These are phyloP conservation scores for Astrephomene gubernaculifera DNA, from an alignment of 139 green algal species.

Conservation along the genomic window DNA sequence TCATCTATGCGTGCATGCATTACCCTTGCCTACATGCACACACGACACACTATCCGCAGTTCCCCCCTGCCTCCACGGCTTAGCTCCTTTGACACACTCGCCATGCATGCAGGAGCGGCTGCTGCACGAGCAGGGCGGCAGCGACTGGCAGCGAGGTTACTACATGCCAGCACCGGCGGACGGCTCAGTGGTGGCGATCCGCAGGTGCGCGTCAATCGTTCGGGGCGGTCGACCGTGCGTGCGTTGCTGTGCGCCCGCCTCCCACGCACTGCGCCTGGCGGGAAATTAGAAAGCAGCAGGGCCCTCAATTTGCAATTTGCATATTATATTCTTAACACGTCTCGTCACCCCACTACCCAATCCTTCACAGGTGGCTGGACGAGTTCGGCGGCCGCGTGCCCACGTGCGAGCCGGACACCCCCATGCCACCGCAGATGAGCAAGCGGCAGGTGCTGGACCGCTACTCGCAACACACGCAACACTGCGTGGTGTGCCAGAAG, in stretches of 20 bases:
- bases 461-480: slow-evolving; percentile 40
- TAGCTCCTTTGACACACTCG: too few species aligned
- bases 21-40: too few species aligned
- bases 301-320: too few species aligned
- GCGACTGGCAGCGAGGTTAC: slow-evolving; percentile 32
- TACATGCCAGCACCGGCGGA: slow-evolving; percentile 50
- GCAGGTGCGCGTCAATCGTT: too few species aligned
- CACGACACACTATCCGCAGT: too few species aligned
- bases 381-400: slow-evolving; percentile 32
- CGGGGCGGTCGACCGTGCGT: too few species aligned
- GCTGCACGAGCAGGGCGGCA: background rate
- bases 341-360: background rate
- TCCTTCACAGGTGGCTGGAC: slow-evolving; percentile 16
- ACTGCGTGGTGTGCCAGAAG: slow-evolving; percentile 34
- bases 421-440: slow-evolving; percentile 32
- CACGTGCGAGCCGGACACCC: slow-evolving; percentile 27
- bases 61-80: too few species aligned
- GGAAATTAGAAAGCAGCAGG: too few species aligned
- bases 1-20: too few species aligned
- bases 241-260: background rate
- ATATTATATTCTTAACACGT: background rate
- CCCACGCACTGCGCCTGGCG: too few species aligned
- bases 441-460: slow-evolving; percentile 45
- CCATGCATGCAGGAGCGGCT: slow-evolving; percentile 44
- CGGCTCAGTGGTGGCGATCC: slow-evolving; percentile 7